These are phyloP conservation scores for Onygenales sp. DNA, from an alignment of 2,329 filamentous ascomycete species.

Conservation along the genomic window DNA sequence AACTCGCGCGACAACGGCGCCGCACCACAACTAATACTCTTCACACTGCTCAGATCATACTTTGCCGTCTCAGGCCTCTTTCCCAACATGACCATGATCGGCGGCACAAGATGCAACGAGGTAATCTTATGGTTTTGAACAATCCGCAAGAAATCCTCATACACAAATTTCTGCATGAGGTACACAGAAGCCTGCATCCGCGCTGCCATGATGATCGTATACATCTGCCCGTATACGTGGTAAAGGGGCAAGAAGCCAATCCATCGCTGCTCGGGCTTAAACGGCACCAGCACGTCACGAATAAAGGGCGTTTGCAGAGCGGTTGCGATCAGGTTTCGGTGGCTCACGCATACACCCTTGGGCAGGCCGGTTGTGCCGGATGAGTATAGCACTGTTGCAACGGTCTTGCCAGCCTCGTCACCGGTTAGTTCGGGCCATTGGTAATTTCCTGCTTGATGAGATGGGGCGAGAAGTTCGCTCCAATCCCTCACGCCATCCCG, in stretches of 20 bases:
- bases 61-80: slow-evolving; percentile 69
- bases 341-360: slow-evolving; percentile 81
- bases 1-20: slow-evolving; percentile 75
- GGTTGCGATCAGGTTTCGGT: slow-evolving; percentile 74
- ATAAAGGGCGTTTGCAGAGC: slow-evolving; percentile 44
- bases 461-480: slow-evolving; percentile 5
- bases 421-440: slow-evolving; percentile 3
- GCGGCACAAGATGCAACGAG: slow-evolving; percentile 72
- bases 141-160: slow-evolving; percentile 65
- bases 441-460: background rate
- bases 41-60: slow-evolving; percentile 68
- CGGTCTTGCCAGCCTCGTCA: slow-evolving; percentile 18
- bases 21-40: slow-evolving; percentile 78
- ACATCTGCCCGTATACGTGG: slow-evolving; percentile 20
- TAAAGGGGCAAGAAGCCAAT: slow-evolving; percentile 7
- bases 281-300: background rate
- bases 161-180: slow-evolving; percentile 70
- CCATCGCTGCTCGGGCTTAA: background rate
- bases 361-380: slow-evolving; percentile 84
- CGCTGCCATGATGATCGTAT: slow-evolving; percentile 40
- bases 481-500: slow-evolving; percentile 16
- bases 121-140: slow-evolving; percentile 67
- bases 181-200: slow-evolving; percentile 44
- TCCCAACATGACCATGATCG: slow-evolving; percentile 66
- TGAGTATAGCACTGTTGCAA: slow-evolving; percentile 55